Evolutionary conservation across 768 basidiomycete genomes (phyloP), one percentile per base, ranked within the genome.

Genomic region (Cystobasidium ongulense): DNA sequence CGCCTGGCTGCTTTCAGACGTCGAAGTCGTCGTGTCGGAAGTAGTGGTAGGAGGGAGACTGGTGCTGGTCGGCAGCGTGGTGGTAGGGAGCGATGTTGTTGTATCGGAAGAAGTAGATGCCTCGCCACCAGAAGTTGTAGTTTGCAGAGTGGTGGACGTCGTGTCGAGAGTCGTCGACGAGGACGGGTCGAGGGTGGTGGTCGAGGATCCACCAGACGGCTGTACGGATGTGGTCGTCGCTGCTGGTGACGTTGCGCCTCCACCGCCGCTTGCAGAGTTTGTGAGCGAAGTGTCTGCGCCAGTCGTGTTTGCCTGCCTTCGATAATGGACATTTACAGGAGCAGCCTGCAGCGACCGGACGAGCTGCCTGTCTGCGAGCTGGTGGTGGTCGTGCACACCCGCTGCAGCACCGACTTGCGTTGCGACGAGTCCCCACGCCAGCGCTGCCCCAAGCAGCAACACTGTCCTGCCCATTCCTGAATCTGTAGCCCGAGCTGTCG

Each of bases 131-230:
- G 39, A 50, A 8, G 39, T n/a, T 25, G 63, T 65, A 13, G 43
- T 67, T 43, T 67, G 65, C 27, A 23, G 18, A 25, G 65, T 67
- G 41, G 41, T 5, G 39, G 65, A n/a, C 21, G 21, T 64, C 25
- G 63, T 64, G 8, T 35, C 43, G 31, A 23, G 25, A 11, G 65
- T 50, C 1, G 36, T 27, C 21, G 63, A 64, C 38, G 63, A 13
- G 11, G 63, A 64, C 7, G 63, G 38, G 23, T 13, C 38, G 36
- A 36, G 27, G 4, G 63, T 29, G 23, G 38, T 64, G 1, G 57
- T 59, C 23, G 25, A 27, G 5, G 57, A 59, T 29, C 29, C 33
- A 4, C 7, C 33, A 35, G 33, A 2, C 29, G 33, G 29, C 15
- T 27, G 15, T 5, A 15, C 57, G 29, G 29, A 5, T 59, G 57